A percentile compares a stretch with the other conserved stretches of the same genome.
phyloP scores from a whole-genome alignment of 495 filamentous ascomycete genomes.

The Lepidopterella palustris region DNA sequence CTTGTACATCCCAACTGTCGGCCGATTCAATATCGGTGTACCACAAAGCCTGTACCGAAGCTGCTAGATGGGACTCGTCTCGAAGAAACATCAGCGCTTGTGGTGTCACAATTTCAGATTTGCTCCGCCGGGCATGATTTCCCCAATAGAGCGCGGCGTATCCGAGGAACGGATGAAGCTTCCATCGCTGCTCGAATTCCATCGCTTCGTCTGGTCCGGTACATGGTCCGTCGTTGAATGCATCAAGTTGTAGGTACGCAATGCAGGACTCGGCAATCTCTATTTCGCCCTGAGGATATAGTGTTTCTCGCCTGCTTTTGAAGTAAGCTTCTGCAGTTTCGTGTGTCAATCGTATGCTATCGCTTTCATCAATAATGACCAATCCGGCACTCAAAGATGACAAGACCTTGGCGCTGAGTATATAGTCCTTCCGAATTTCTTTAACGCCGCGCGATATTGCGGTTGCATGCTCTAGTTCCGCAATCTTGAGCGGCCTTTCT shows the following conservation, averaged over 20 bases:
- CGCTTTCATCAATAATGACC: conserved; percentile 16
- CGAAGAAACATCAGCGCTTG: conserved; percentile 16
- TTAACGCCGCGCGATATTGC: conserved; percentile 7
- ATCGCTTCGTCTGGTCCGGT: not conserved
- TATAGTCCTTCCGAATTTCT: conserved; percentile 6
- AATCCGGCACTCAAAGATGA: conserved; percentile 13
- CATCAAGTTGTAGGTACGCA: conserved; percentile 10
- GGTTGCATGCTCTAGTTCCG: conserved; percentile 15
- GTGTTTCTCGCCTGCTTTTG: not conserved
- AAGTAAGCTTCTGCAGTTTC: conserved; percentile 19
- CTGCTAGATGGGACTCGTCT: conserved; percentile 2
- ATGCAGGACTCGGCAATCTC: conserved; percentile 16
- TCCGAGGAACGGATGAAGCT: conserved; percentile 8
- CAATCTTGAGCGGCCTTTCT: conserved; percentile 3
- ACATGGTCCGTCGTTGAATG: conserved; percentile 10
- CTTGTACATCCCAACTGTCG: conserved; percentile 18
- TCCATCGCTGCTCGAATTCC: conserved; percentile 2
- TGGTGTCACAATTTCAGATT: conserved; percentile 9
- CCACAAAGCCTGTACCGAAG: conserved; percentile 14
- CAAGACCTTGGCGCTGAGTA: conserved; percentile 11
- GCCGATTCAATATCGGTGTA: conserved; percentile 12
- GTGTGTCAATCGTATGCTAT: conserved; percentile 11
- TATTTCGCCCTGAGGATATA: conserved; percentile 11
- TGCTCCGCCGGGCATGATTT: conserved; percentile 4
- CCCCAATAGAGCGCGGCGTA: conserved; percentile 16